phyloP scores from a whole-genome alignment of 2,329 filamentous ascomycete genomes.

The Cordyceps farinosa region DNA sequence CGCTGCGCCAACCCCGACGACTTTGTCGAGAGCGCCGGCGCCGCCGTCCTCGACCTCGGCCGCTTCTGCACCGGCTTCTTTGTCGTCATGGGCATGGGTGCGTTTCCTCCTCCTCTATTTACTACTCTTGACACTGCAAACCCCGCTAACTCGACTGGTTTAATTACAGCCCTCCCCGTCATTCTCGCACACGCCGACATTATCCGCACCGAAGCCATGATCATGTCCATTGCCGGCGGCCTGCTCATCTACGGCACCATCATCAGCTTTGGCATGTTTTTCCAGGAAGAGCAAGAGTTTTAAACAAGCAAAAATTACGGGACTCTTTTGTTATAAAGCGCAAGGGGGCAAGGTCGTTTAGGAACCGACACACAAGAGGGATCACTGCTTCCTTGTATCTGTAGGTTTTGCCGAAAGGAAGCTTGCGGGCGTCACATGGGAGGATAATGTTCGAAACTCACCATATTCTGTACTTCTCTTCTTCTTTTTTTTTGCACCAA shows the following conservation, averaged over 20 bases:
- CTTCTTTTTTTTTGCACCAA: background rate
- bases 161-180: slow-evolving; percentile 69
- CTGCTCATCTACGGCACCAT: slow-evolving; percentile 96
- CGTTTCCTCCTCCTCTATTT: slow-evolving; percentile 34
- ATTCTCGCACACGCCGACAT: slow-evolving; percentile 83
- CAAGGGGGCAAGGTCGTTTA: background rate
- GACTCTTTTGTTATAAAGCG: background rate
- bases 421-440: background rate
- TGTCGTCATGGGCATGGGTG: slow-evolving; percentile 96
- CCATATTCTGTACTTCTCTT: background rate
- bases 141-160: background rate
- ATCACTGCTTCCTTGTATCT: background rate
- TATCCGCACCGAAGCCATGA: slow-evolving; percentile 80
- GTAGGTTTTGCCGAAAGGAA: background rate
- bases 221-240: slow-evolving; percentile 92
- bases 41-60: slow-evolving; percentile 85
- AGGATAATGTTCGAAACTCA: background rate
- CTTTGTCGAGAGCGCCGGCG: slow-evolving; percentile 82
- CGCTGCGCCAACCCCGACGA: slow-evolving; percentile 90
- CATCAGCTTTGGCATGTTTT: slow-evolving; percentile 97
- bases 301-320: slow-evolving; percentile 39
- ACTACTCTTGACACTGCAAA: background rate
- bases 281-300: slow-evolving; percentile 96
- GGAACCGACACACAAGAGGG: background rate
- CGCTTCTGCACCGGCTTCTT: slow-evolving; percentile 93